A percentile compares a stretch with the other conserved stretches of the same genome.
Conservation (phyloP, 345 rosid genomes). For the Hibiscus tridactylites region DNA sequence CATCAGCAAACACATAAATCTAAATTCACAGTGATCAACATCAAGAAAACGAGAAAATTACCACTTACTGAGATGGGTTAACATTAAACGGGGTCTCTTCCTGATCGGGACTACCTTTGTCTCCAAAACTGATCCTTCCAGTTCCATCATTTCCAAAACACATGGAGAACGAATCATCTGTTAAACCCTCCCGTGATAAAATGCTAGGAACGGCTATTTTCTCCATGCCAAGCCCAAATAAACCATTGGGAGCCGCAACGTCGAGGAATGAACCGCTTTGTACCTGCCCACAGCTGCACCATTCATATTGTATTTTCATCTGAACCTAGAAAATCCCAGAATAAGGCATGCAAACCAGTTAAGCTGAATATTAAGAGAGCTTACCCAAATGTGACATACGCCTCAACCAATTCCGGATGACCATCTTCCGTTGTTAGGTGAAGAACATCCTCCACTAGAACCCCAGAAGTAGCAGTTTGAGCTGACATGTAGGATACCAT, state of each 20-base stretch:
- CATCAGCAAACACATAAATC: not conserved
- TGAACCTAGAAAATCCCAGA: not conserved
- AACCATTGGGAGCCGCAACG: slow-evolving; percentile 82
- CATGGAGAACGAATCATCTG: slow-evolving; percentile 82
- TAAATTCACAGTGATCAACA: slow-evolving; percentile 5
- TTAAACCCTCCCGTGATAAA: slow-evolving; percentile 62
- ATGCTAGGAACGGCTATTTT: slow-evolving; percentile 78
- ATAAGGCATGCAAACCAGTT: no score
- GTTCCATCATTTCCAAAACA: slow-evolving; percentile 75
- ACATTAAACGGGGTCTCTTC: slow-evolving; percentile 73
- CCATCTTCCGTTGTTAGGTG: no score
- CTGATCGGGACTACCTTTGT: slow-evolving; percentile 73
- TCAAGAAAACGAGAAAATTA: slow-evolving; percentile 28
- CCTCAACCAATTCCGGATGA: no score
- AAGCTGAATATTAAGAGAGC: no score
- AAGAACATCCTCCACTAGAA: no score
- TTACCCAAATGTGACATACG: no score
- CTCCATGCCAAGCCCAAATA: slow-evolving; percentile 87
- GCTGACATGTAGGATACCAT: no score
- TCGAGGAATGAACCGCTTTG: slow-evolving; percentile 89
- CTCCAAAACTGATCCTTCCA: slow-evolving; percentile 90
- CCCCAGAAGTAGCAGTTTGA: no score
- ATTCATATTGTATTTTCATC: not conserved
- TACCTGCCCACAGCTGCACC: slow-evolving; percentile 91
- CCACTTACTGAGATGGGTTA: slow-evolving; percentile 68